A percentile compares a stretch with the other conserved stretches of the same genome.
phyloP scores from a whole-genome alignment of 495 filamentous ascomycete species.

The Cenococcum geophilum region DNA sequence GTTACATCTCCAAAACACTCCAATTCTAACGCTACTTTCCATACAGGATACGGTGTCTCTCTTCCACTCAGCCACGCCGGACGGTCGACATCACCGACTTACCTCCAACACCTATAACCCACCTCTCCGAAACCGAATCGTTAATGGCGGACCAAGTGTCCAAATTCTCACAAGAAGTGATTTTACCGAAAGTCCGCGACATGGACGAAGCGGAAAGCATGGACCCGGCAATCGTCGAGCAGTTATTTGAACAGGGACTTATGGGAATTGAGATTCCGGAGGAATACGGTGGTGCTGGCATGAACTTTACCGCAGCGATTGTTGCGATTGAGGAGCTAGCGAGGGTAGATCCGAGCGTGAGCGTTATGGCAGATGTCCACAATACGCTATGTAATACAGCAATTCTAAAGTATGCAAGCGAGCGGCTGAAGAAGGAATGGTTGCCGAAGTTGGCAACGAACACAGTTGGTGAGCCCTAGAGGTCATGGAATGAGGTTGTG shows the following conservation, averaged over 20 bases:
- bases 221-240: conserved; percentile 81
- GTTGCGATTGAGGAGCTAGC: conserved; percentile 96
- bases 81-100: conserved; percentile 59
- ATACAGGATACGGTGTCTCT: conserved; percentile 58
- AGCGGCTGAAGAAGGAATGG: conserved; percentile 71
- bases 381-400: conserved; percentile 97
- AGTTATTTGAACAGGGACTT: conserved; percentile 92
- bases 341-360: conserved; percentile 88
- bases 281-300: conserved; percentile 90
- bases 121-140: conserved; percentile 83
- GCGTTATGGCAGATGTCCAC: conserved; percentile 90
- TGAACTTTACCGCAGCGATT: conserved; percentile 97
- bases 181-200: conserved; percentile 86
- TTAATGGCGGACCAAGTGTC: conserved; percentile 84
- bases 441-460: conserved; percentile 81
- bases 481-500: conserved; percentile 48
- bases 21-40: conserved; percentile 22
- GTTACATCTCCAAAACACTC: conserved; percentile 1
- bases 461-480: conserved; percentile 52
- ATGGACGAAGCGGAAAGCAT: conserved; percentile 98
- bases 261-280: conserved; percentile 98
- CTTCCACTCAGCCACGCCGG: conserved; percentile 58
- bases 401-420: conserved; percentile 76
- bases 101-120: conserved; percentile 86
- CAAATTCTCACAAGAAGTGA: conserved; percentile 82